Percentiles rank a stretch among this genome's conserved stretches.
Conservation (phyloP, 2,329 filamentous ascomycete genomes). For the Trichoderma polysporum region DNA sequence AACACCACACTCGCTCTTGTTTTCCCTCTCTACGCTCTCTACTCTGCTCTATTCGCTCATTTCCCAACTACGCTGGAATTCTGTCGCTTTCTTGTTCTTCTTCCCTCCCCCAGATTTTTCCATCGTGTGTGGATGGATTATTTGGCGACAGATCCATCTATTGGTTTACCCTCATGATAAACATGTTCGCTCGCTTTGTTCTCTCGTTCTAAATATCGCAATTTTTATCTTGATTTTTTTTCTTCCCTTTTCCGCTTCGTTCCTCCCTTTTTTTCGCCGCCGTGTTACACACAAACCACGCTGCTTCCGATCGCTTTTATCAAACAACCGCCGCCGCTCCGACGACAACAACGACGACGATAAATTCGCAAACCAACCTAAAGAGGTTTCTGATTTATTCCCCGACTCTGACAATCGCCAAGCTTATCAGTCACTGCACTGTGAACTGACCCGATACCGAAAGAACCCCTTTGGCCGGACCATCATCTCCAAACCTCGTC, state of each 20-base stretch:
- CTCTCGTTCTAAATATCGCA: conserved; percentile 9
- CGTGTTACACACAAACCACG: background rate
- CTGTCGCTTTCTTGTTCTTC: conserved; percentile 2
- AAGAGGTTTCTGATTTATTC: background rate
- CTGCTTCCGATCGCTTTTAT: conserved; percentile 9
- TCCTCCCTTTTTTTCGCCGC: background rate
- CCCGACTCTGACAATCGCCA: background rate
- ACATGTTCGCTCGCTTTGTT: conserved; percentile 18
- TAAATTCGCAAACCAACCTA: background rate
- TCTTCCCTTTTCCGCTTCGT: background rate
- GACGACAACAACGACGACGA: background rate
- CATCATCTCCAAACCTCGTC: background rate
- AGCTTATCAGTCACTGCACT: background rate
- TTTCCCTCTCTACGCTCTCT: background rate
- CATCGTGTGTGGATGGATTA: conserved; percentile 17
- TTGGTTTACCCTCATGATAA: conserved; percentile 15
- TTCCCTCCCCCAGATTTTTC: conserved; percentile 14
- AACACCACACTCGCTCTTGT: background rate
- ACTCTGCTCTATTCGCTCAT: conserved; percentile 4
- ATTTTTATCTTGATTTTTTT: background rate
- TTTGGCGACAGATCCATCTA: conserved; percentile 18
- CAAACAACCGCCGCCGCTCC: background rate
- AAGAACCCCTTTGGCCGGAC: conserved; percentile 12
- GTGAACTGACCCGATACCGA: background rate
- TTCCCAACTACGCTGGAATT: background rate